These are phyloP conservation scores for Marchantia paleacea DNA, from an alignment of 225 moss, liverwort and hornwort species.

Conservation along the genomic window DNA sequence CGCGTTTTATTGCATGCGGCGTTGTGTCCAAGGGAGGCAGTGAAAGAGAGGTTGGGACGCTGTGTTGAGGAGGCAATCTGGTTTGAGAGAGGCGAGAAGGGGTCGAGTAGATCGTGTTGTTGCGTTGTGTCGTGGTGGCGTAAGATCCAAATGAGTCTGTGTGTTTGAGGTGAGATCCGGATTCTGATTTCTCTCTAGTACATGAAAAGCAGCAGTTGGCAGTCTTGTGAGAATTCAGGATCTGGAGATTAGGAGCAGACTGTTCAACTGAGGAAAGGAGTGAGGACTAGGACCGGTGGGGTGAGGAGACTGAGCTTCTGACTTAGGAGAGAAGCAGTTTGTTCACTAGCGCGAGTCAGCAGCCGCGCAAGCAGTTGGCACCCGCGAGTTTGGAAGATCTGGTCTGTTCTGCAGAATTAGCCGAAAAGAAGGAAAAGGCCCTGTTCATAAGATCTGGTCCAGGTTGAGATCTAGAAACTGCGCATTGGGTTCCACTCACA, in stretches of 20 bases:
- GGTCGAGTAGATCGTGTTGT: neutral
- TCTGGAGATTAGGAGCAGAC: slow-evolving; percentile 7
- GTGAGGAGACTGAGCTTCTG: slow-evolving; percentile 12
- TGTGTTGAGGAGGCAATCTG: neutral
- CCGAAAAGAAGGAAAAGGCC: neutral
- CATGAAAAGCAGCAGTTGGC: neutral
- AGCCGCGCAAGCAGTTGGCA: slow-evolving; percentile 1
- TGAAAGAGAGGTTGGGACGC: neutral
- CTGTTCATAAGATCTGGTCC: neutral
- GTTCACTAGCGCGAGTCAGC: slow-evolving; percentile 8
- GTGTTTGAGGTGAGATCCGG: slow-evolving; percentile 9
- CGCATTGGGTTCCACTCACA: neutral
- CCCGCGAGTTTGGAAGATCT: slow-evolving; percentile 17
- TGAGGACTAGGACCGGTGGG: slow-evolving; percentile 14
- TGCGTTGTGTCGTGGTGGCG: neutral
- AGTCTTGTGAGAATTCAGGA: slow-evolving; percentile 5
- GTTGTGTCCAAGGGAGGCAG: neutral
- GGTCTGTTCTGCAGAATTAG: slow-evolving; percentile 18
- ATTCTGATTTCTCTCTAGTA: neutral
- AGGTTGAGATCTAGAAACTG: slow-evolving; percentile 8
- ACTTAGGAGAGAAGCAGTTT: neutral
- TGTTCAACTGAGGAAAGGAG: neutral
- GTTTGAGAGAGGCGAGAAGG: neutral
- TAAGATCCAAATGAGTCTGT: neutral
- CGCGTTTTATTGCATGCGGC: neutral